phyloP scores from a whole-genome alignment of 129 eudicot genomes.

The Solidago caesia region DNA sequence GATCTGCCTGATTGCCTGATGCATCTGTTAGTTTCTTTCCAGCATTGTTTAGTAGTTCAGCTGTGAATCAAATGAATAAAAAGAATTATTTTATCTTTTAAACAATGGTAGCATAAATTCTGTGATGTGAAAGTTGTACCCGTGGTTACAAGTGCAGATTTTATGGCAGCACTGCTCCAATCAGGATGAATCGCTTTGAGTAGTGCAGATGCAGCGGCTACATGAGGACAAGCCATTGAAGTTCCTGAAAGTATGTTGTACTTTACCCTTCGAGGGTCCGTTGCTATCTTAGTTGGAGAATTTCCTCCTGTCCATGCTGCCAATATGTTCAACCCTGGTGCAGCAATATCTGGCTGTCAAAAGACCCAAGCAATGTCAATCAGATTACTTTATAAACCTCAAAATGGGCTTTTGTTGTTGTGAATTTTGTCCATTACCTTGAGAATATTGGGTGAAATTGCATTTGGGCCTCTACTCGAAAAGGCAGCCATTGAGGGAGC shows the following conservation, averaged over 20 bases:
- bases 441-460: conserved; percentile 57
- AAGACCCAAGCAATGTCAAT: background rate
- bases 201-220: conserved; percentile 53
- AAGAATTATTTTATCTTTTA: background rate
- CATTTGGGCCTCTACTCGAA: conserved; percentile 80
- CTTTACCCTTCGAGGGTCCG: conserved; percentile 46
- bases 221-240: conserved; percentile 90
- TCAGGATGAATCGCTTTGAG: conserved; percentile 63
- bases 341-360: conserved; percentile 68
- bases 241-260: conserved; percentile 63
- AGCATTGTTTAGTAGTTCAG: conserved; percentile 52
- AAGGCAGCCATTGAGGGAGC: conserved; percentile 90
- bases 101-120: background rate
- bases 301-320: conserved; percentile 69
- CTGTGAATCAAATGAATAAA: conserved; percentile 37
- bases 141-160: conserved; percentile 68
- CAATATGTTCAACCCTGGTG: conserved; percentile 74
- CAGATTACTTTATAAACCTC: background rate
- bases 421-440: conserved; percentile 44
- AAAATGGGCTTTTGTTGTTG: background rate
- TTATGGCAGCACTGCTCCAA: conserved; percentile 74
- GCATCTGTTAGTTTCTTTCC: conserved; percentile 68
- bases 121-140: conserved; percentile 33
- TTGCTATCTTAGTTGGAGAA: conserved; percentile 38
- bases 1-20: conserved; percentile 61